phyloP scores from a whole-genome alignment of 2,329 filamentous ascomycete genomes.

The Bertia moriformis region DNA sequence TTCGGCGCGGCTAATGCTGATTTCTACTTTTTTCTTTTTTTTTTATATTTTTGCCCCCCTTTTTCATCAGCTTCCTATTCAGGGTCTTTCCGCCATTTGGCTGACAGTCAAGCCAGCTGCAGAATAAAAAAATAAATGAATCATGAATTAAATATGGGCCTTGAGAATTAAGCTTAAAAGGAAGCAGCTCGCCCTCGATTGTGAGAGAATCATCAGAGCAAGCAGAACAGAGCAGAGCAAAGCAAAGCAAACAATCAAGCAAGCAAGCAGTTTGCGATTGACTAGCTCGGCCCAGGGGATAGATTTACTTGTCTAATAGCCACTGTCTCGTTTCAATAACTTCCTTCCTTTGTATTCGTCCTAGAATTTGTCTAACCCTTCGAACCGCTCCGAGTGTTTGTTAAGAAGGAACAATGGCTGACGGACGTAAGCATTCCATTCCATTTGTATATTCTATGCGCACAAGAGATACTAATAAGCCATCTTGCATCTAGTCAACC shows the following conservation, averaged over 20 bases:
- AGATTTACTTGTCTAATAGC: neutral
- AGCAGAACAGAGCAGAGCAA: neutral
- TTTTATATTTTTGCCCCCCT: neutral
- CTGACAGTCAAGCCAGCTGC: too few relatives aligned
- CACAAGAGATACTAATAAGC: conserved; percentile 4
- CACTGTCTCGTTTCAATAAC: too few relatives aligned
- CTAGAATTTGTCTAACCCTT: too few relatives aligned
- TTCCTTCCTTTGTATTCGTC: too few relatives aligned
- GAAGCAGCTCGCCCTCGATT: neutral
- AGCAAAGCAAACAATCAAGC: too few relatives aligned
- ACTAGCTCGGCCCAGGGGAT: too few relatives aligned
- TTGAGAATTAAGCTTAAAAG: neutral
- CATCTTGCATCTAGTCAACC: conserved; percentile 47
- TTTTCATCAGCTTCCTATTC: neutral
- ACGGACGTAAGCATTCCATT: conserved; percentile 37
- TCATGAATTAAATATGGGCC: too few relatives aligned
- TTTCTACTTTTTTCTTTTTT: neutral
- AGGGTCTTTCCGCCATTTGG: neutral
- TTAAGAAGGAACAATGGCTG: conserved; percentile 28
- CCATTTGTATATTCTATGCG: too few relatives aligned
- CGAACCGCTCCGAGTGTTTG: neutral
- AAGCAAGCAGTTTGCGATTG: too few relatives aligned
- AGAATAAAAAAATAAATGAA: too few relatives aligned
- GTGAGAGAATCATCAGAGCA: neutral
- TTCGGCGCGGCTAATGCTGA: neutral